These are phyloP conservation scores for Piper betle DNA, from an alignment of 164 flowering plant genomes.

Conservation along the genomic window DNA sequence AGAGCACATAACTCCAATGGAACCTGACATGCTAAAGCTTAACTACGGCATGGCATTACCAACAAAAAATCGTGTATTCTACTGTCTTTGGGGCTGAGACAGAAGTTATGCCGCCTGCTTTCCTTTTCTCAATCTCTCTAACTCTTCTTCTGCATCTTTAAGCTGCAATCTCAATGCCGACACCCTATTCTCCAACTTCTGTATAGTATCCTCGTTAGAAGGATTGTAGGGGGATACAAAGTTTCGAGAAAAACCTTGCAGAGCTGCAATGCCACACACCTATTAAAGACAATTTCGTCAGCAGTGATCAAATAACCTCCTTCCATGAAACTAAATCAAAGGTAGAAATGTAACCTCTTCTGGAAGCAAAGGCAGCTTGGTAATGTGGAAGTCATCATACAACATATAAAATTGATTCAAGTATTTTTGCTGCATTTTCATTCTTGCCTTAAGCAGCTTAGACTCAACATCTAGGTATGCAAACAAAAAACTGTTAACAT, in stretches of 20 bases:
- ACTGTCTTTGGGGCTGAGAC: too few relatives aligned
- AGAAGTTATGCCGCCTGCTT: conserved; percentile 33
- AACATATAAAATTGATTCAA: conserved; percentile 90
- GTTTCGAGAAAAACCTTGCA: conserved; percentile 47
- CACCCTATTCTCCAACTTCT: conserved; percentile 55
- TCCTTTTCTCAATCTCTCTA: conserved; percentile 64
- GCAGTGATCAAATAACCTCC: not conserved
- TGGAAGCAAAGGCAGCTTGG: conserved; percentile 82
- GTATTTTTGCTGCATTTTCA: conserved; percentile 93
- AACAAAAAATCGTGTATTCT: too few relatives aligned
- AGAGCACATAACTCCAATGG: too few relatives aligned
- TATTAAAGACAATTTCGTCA: conserved; percentile 9
- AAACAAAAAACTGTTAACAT: not conserved
- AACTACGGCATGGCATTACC: too few relatives aligned
- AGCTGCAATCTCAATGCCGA: conserved; percentile 36
- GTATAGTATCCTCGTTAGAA: conserved; percentile 28
- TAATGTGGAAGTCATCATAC: conserved; percentile 86
- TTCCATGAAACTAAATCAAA: not conserved
- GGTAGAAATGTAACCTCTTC: conserved; percentile 49
- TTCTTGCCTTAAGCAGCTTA: conserved; percentile 83
- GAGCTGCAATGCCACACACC: conserved; percentile 87
- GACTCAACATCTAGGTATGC: conserved; percentile 49
- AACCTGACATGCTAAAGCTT: too few relatives aligned
- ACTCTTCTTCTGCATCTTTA: conserved; percentile 59
- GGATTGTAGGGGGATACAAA: conserved; percentile 57